Evolutionary conservation across 1,284 basidiomycete species (phyloP), one percentile per base, ranked within the genome.

Genomic region (Austroboletus rostrupii): DNA sequence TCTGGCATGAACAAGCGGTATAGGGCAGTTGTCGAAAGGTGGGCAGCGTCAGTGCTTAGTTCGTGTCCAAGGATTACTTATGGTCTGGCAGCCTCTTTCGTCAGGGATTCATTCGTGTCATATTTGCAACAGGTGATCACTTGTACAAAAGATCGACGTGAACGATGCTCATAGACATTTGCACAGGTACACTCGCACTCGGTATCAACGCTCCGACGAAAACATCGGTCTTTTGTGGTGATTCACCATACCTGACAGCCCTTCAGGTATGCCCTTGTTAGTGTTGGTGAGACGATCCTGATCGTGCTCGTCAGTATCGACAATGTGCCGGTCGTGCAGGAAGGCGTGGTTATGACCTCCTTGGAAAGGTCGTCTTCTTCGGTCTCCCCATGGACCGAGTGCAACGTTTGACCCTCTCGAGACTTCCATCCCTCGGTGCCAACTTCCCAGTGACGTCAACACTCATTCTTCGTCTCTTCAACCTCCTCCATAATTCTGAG

Each of bases 181-280:
- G 5, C 1, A 20, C 39, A 81, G 83, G 79, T 12, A 85, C 85
- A 5, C 69, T 87, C 46, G 85, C 86, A 2, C 68, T 88, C 11
- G 85, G 86, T 52, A 88, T 87, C 61, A 88, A 87, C 57, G 84
- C 83, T 0, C 85, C 85, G 0, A 75, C 82, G 0, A 84, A 77
- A 56, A 83, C 85, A 0, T 72, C 78, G 1, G 74, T 87, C 10
- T 88, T 87, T 60, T 79, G 76, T 49, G 84, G 80, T 0, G 85
- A 87, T 63, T 86, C 83, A 0, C 78, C 83, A 6, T 82, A 59
- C 59, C 59, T 87, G 38, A 86, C 83, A 5, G 79, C 84, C 0
- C 71, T 87, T 13, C 81, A 78, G 75, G 81, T 81, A 56, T 20
- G 72, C 61, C 19, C 13, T 43, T 16, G 19, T 10, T 10, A 11